These are phyloP conservation scores for Fusarium dlaminii DNA, from an alignment of 2,329 filamentous ascomycete species.

Conservation along the genomic window DNA sequence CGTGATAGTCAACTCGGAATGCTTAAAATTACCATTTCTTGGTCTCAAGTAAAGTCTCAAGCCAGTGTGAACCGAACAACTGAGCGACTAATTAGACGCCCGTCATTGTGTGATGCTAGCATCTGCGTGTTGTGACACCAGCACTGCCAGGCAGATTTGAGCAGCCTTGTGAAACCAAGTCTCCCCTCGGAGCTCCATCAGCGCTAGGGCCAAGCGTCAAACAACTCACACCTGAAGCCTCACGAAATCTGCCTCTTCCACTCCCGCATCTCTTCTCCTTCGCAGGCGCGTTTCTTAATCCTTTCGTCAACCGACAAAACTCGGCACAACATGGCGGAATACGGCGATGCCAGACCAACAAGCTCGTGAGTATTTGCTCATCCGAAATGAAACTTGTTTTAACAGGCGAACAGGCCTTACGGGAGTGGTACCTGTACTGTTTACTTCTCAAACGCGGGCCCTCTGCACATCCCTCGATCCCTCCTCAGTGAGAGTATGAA, in stretches of 20 bases:
- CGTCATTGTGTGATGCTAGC: fast-evolving
- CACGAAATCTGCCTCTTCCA: neutral
- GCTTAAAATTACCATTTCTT: neutral
- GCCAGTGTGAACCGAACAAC: fast-evolving
- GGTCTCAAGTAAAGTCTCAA: fast-evolving
- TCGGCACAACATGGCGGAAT: neutral
- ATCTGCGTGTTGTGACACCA: neutral
- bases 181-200: neutral
- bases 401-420: neutral
- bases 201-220: neutral
- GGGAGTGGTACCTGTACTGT: neutral
- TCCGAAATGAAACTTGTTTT: neutral
- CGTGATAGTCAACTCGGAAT: neutral
- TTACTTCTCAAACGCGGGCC: neutral
- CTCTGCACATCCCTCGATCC: neutral
- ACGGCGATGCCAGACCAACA: neutral
- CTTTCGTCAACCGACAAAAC: too few relatives aligned
- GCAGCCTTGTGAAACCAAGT: too few relatives aligned
- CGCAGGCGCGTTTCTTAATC: neutral
- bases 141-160: neutral
- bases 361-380: neutral
- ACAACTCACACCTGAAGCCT: neutral
- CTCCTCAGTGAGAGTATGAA: neutral
- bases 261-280: neutral
- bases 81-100: fast-evolving